Percentiles rank a stretch among this genome's conserved stretches.
These are phyloP conservation scores for Shiraia sp. DNA, from an alignment of 2,329 filamentous ascomycete genomes.

Conservation along the genomic window DNA sequence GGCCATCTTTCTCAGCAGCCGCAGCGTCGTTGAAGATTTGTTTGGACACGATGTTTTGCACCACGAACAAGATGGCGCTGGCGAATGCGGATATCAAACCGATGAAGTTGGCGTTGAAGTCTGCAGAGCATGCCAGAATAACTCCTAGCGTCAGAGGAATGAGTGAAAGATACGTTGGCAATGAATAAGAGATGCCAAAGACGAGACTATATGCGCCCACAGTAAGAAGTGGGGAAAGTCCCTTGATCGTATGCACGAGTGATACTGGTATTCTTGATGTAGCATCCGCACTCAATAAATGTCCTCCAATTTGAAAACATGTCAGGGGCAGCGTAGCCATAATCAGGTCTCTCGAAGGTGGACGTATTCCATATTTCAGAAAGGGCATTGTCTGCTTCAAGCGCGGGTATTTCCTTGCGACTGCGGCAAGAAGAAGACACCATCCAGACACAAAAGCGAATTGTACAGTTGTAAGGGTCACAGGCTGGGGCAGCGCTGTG, in stretches of 20 bases:
- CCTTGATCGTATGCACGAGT: slow-evolving; percentile 97
- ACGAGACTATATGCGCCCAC: slow-evolving; percentile 89
- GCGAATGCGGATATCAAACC: slow-evolving; percentile 88
- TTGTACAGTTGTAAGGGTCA: slow-evolving; percentile 89
- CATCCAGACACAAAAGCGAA: slow-evolving; percentile 90
- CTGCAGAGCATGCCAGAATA: slow-evolving; percentile 91
- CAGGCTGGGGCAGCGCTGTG: slow-evolving; percentile 85
- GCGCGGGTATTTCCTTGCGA: slow-evolving; percentile 72
- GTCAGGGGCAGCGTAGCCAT: slow-evolving; percentile 87
- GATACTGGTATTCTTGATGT: slow-evolving; percentile 95
- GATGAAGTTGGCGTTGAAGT: slow-evolving; percentile 84
- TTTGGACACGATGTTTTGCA: slow-evolving; percentile 98
- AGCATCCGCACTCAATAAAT: slow-evolving; percentile 90
- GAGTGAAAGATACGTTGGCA: slow-evolving; percentile 73
- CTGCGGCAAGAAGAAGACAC: slow-evolving; percentile 78
- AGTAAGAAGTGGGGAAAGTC: slow-evolving; percentile 91
- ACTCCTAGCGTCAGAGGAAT: slow-evolving; percentile 94
- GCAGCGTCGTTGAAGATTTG: slow-evolving; percentile 95
- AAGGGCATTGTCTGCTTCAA: slow-evolving; percentile 75
- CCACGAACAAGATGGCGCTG: slow-evolving; percentile 93
- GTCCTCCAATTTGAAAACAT: slow-evolving; percentile 88
- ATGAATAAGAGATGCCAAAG: slow-evolving; percentile 85
- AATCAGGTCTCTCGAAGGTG: slow-evolving; percentile 80
- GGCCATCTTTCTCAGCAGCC: slow-evolving; percentile 74
- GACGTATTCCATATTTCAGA: slow-evolving; percentile 80